phyloP scores from a whole-genome alignment of 2,329 filamentous ascomycete genomes.

The Dactylellina drechsleri region DNA sequence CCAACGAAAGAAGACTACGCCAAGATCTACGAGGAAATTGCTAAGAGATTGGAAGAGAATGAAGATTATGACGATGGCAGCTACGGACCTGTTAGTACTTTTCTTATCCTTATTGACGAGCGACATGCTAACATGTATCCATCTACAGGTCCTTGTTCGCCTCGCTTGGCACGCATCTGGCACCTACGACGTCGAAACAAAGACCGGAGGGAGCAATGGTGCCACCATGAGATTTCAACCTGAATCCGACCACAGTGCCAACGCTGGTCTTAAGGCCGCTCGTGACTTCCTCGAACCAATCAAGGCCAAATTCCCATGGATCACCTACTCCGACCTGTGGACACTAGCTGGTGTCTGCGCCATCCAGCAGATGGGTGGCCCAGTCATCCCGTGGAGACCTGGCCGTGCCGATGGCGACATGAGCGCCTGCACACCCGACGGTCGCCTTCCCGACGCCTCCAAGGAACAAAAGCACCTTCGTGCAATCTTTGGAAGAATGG shows the following conservation, averaged over 20 bases:
- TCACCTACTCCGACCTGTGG: constrained; percentile 96
- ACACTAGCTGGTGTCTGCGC: constrained; percentile 85
- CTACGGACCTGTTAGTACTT: constrained; percentile 77
- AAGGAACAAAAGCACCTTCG: constrained; percentile 85
- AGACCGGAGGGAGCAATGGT: constrained; percentile 92
- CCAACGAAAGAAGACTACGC: constrained; percentile 90
- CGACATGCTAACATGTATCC: neutral
- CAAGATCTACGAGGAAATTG: constrained; percentile 90
- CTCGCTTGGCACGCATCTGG: constrained; percentile 94
- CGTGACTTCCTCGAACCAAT: constrained; percentile 93
- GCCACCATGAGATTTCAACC: constrained; percentile 96
- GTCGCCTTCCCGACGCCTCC: constrained; percentile 83
- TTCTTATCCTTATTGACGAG: constrained; percentile 5
- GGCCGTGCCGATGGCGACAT: constrained; percentile 83
- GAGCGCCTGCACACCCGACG: constrained; percentile 89
- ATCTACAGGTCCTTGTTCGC: constrained; percentile 73
- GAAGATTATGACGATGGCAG: constrained; percentile 96
- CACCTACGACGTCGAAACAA: constrained; percentile 87
- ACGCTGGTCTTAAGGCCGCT: constrained; percentile 85
- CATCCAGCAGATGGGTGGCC: constrained; percentile 95
- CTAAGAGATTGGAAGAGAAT: constrained; percentile 81
- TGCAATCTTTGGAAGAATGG: constrained; percentile 95
- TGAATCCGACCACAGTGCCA: constrained; percentile 89
- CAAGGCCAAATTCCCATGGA: constrained; percentile 93
- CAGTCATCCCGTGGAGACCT: constrained; percentile 85